phyloP scores from a whole-genome alignment of 139 green algal genomes.

The Marvania coccoides region DNA sequence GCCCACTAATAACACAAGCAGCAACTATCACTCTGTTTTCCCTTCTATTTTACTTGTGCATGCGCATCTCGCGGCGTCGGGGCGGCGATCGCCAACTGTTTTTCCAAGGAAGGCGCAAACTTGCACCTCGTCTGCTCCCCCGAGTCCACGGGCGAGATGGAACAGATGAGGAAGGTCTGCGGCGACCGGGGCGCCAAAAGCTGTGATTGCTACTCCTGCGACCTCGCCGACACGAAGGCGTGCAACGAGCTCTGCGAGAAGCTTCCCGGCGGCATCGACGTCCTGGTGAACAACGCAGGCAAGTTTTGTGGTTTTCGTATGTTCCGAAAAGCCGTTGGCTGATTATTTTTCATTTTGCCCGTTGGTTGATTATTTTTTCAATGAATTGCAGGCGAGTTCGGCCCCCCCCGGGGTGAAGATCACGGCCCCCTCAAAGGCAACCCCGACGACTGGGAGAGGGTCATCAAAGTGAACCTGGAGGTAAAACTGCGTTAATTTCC shows the following conservation, averaged over 20 bases:
- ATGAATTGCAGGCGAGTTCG: constrained; percentile 14
- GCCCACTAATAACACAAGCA: too few species aligned
- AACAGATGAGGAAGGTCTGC: neutral
- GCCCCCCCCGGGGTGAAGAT: neutral
- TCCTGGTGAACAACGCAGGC: constrained; percentile 31
- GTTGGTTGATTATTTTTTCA: too few species aligned
- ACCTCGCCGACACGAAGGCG: constrained; percentile 7
- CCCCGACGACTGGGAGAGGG: constrained; percentile 23
- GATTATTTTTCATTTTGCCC: too few species aligned
- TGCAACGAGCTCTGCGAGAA: neutral
- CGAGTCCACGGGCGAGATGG: neutral
- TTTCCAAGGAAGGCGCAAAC: neutral
- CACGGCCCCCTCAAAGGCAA: constrained; percentile 21
- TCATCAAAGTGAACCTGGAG: constrained; percentile 23
- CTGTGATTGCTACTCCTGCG: neutral
- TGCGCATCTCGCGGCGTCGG: neutral
- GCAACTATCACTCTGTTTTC: neutral
- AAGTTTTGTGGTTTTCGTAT: neutral
- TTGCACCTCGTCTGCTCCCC: neutral
- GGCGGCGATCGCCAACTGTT: neutral
- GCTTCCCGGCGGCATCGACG: neutral
- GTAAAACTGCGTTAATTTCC: too few species aligned
- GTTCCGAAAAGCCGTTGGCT: too few species aligned
- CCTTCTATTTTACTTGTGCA: neutral
- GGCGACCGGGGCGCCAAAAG: neutral